Conservation (phyloP, 108 stramenopile species). For the Nannochloropsis granulata region DNA sequence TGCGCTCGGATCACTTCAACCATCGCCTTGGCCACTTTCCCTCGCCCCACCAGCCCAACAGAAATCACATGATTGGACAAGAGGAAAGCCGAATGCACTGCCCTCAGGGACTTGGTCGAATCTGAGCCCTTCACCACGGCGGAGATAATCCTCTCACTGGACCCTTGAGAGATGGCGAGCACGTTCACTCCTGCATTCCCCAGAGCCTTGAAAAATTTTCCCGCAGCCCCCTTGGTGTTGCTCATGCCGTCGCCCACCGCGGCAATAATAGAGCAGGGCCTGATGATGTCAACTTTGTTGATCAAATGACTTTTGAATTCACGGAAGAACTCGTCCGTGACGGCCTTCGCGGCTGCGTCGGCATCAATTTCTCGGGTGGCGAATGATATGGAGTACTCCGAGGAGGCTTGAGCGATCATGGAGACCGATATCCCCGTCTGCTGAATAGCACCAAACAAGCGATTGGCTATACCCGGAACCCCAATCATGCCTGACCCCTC, state of each 20-base stretch:
- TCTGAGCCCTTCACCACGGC: constrained; percentile 49
- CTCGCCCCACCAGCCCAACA: constrained; percentile 24
- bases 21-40: constrained; percentile 8
- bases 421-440: constrained; percentile 49
- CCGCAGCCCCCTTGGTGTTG: constrained; percentile 54
- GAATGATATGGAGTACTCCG: constrained; percentile 68
- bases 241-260: constrained; percentile 73
- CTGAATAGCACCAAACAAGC: constrained; percentile 60
- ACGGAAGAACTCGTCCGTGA: constrained; percentile 54
- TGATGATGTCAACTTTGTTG: constrained; percentile 15
- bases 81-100: constrained; percentile 55
- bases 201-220: constrained; percentile 62
- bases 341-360: constrained; percentile 42
- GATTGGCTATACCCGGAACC: constrained; percentile 53
- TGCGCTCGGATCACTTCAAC: constrained; percentile 16
- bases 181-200: constrained; percentile 69
- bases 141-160: constrained; percentile 61
- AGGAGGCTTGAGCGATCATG: constrained; percentile 68
- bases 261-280: constrained; percentile 69
- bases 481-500: constrained; percentile 72
- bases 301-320: constrained; percentile 43
- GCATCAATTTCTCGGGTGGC: constrained; percentile 46
- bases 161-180: constrained; percentile 52
- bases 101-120: constrained; percentile 60
- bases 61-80: constrained; percentile 25